Evolutionary conservation across 139 green algal species (phyloP), one percentile per base, ranked within the genome.

Genomic region (Chlamydomonas schloesseri): DNA sequence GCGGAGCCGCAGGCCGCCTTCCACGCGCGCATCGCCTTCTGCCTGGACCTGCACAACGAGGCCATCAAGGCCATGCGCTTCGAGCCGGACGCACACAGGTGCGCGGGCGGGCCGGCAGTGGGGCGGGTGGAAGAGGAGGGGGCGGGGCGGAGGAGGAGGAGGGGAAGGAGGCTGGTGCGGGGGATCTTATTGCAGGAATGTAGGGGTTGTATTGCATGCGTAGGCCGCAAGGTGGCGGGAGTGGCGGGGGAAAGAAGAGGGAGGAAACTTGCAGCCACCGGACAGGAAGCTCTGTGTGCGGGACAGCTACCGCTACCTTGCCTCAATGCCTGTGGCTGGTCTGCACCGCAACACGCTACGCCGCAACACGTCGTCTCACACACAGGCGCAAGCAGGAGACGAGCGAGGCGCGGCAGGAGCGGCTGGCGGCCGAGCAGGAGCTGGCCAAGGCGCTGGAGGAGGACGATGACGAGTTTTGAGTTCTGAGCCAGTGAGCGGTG

Each of bases 1-100:
- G 47, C 31, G 0, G 87, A 90, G 87, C 87, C 87, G 37, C 74
- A 87, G n/a, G 91, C 91, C 29, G 96, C 97, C 6, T 99, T 99
- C 94, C 97, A 99, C 86, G 96, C 95, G 13, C 96, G 97, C 87
- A 96, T 98, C 26, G 95, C 96, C 18, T 99, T 99, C 93, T 99
- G 97, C 95, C 90, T 99, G 58, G 96, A 99, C 91, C 91, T 98
- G 36, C 96, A 99, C 90, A 99, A 99, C 87, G 98, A 99, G 93
- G 97, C 95, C 17, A 76, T 94, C 58, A 90, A 91, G 86, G 84
- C 88, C 26, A 93, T 93, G 91, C 83, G 90, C 70, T 93, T 91
- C 62, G 89, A 93, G 77, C 88, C 88, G n/a, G 88, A 91, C 57
- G 81, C 71, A 28, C 76, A 83, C 88, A 87, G 71, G 76, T 74